phyloP scores from a whole-genome alignment of 2,329 filamentous ascomycete species.

The Pyricularia sp. region DNA sequence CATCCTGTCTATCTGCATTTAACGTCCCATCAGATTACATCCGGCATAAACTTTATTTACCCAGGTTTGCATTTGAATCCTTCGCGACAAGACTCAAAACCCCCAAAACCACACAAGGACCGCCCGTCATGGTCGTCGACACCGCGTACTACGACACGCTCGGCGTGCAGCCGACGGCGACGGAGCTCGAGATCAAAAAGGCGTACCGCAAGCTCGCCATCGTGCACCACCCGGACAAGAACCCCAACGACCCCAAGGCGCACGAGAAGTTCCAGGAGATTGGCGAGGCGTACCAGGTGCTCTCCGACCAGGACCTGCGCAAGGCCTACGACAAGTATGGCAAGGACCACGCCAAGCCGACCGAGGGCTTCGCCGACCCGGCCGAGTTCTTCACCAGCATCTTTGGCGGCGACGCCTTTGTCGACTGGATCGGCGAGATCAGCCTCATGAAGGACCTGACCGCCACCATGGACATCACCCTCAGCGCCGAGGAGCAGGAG shows the following conservation, averaged over 20 bases:
- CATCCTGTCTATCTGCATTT: not conserved
- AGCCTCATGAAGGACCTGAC: conserved; percentile 97
- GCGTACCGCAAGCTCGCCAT: conserved; percentile 92
- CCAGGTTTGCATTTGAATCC: not conserved
- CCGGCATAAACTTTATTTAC: not conserved
- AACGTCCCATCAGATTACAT: not conserved
- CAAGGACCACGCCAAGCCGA: conserved; percentile 85
- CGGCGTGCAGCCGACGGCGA: conserved; percentile 71
- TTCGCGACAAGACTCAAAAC: not conserved
- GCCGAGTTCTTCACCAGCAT: conserved; percentile 98
- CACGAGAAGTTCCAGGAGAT: conserved; percentile 91
- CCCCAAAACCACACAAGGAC: not conserved
- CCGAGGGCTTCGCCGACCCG: conserved; percentile 87
- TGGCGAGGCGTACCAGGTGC: conserved; percentile 61
- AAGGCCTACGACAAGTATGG: conserved; percentile 94
- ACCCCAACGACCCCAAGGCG: conserved; percentile 87
- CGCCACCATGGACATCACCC: conserved; percentile 95
- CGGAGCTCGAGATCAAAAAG: conserved; percentile 91
- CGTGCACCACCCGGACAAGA: conserved; percentile 93
- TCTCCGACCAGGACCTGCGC: conserved; percentile 76
- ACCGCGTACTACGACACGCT: conserved; percentile 81
- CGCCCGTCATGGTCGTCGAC: conserved; percentile 63
- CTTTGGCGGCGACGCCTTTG: conserved; percentile 90
- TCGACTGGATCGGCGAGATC: conserved; percentile 96
- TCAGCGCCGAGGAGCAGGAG: conserved; percentile 52